phyloP scores from a whole-genome alignment of 2,329 filamentous ascomycete species.

The Penicillium sp. region DNA sequence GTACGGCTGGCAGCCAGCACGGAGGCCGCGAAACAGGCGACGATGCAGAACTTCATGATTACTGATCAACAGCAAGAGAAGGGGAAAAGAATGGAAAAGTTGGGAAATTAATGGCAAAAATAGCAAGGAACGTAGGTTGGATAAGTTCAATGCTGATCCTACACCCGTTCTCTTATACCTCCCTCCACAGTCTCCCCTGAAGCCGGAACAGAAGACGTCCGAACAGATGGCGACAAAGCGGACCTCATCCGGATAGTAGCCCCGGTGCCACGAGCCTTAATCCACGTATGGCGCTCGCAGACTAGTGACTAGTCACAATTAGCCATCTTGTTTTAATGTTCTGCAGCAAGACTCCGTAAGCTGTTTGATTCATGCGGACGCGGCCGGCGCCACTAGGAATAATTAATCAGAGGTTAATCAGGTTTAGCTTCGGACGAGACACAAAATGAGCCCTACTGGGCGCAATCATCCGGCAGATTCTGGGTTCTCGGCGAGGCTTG shows the following conservation, averaged over 20 bases:
- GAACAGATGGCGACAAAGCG: neutral
- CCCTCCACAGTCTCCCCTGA: neutral
- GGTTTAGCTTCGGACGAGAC: neutral
- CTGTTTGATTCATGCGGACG: neutral
- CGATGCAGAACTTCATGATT: slow-evolving; percentile 10
- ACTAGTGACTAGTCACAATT: neutral
- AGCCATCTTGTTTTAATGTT: neutral
- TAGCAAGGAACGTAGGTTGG: neutral
- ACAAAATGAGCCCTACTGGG: neutral
- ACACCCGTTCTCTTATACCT: neutral
- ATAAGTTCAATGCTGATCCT: neutral
- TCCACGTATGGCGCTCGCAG: slow-evolving; percentile 2
- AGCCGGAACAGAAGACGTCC: neutral
- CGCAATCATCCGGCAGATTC: neutral
- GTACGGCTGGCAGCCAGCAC: slow-evolving; percentile 25
- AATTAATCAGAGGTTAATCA: neutral
- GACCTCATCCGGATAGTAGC: slow-evolving; percentile 1
- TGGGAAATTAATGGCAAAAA: neutral
- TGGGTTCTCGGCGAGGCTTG: neutral
- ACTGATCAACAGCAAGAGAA: neutral
- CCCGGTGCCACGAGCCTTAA: slow-evolving; percentile 1
- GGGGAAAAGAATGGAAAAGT: neutral
- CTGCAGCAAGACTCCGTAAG: neutral
- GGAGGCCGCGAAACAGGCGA: slow-evolving; percentile 14
- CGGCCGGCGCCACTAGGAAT: neutral